Base-by-base conservation (phyloP, 1,139 yeast genomes). In the Yamadazyma buinensis region DNA sequence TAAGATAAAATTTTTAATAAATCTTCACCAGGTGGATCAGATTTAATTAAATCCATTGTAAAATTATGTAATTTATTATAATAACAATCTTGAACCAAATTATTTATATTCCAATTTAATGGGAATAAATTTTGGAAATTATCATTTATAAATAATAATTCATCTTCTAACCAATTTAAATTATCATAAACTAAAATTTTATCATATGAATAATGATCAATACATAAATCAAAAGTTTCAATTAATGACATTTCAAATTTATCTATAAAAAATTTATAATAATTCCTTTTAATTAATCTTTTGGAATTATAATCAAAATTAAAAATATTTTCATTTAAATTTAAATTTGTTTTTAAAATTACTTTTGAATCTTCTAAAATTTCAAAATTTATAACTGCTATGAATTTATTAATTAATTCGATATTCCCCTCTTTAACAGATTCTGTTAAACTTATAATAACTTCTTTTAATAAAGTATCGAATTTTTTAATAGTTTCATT, bases 151-250 rank as follows among this genome's bases (percentile, higher is more conserved):
- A 81, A 72, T 22, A 72, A 60, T 39, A 92, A 61, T 49, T 92
- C 97, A 42, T 83, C 82, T 54, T 84, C 88, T 14, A 90, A 73
- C 94, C 97, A 90, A 38, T 80, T 82, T 34, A 90, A 62, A 42
- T 84, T 80, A 27, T 82, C 83, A 42, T 84, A 69, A 2, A 90
- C 77, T 15, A 68, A 72, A 55, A 78, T 76, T 29, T 66, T 67
- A 37, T 74, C 77, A 10, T 72, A 64, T 3, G 63, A 54, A 48
- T 72, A 83, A 35, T 82, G 79, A 32, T 76, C 65, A 29, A 69
- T 61, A 50, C 92, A 85, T 41, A 79, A 79, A 29, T 69, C 64
- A 57, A 86, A 88, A 13, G 83, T 80, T 14, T 79, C 85, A 23
- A 61, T 65, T 13, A 90, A 72, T 13, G 84, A 71, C 33, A 70